Base-by-base conservation (phyloP, 495 filamentous ascomycete species). In the Friedmanniomyces simplex region DNA sequence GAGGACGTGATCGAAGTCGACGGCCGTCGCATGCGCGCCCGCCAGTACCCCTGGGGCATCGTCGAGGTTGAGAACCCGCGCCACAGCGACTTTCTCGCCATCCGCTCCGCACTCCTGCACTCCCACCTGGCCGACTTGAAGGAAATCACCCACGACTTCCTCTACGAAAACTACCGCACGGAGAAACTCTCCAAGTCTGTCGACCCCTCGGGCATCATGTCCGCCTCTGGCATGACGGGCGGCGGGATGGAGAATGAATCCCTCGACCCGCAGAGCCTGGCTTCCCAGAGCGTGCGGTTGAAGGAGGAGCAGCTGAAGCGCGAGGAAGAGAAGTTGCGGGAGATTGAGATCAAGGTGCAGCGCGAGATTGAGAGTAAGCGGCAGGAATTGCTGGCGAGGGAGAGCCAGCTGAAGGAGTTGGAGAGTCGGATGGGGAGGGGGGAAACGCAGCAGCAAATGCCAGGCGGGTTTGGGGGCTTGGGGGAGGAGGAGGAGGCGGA, bases 111-210 rank as follows among this genome's bases (percentile, higher is more conserved):
- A 52, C 82, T 98, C 36, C 79, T 98, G 50, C 94, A 98, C 79
- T 93, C 87, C 74, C 93, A 98, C 78, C 78, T 98, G 57, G 93
- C 91, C 26, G 93, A 98, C 71, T 76, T 98, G 60, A 98, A 98
- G 82, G 93, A 98, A 68, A 98, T 98, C 68, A 98, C 93, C 34
- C 94, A 98, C 71, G 93, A 97, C 69, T 98, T 98, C 86, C 81
- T 98, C 34, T 98, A 98, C 71, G 93, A 98, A 71, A 98, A 98
- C 77, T 98, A 98, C 80, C 88, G 93, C 87, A 98, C 93, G 67
- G 94, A 98, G 86, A 96, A 96, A 76, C 84, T 98, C 61, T 94
- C 88, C 80, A 98, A 97, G 87, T 24, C 51, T n/a, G 45, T 12
- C 45, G 57, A 57, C 43, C 25, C 36, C 34, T 18, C 18, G 13